Evolutionary conservation across 345 rosid genomes (phyloP).

Genomic region (Murraya koenigii): DNA sequence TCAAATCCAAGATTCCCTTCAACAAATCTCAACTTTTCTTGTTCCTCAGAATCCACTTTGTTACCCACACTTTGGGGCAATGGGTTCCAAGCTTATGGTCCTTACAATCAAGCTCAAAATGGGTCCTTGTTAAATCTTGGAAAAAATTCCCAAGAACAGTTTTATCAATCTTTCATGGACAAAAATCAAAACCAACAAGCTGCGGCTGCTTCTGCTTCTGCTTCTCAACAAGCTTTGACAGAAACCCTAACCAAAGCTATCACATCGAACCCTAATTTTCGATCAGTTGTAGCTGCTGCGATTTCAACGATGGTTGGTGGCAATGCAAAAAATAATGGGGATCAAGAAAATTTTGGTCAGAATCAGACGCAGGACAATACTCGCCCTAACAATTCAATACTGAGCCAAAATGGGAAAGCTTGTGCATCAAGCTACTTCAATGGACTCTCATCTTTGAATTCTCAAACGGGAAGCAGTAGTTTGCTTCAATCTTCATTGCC

Average conservation of each 20-base stretch:
- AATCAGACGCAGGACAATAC: constrained; percentile 16
- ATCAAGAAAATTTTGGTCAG: constrained; percentile 2
- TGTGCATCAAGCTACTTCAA: constrained; percentile 47
- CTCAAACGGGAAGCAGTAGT: constrained; percentile 21
- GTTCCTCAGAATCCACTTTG: constrained; percentile 40
- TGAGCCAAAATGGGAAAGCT: constrained; percentile 35
- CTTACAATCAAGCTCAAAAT: constrained; percentile 27
- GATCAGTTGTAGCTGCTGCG: constrained; percentile 65
- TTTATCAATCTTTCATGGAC: constrained; percentile 18
- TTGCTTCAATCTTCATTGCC: constrained; percentile 35
- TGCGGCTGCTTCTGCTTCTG: neutral
- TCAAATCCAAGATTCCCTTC: constrained; percentile 43
- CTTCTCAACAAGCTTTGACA: constrained; percentile 48
- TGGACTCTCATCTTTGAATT: constrained; percentile 41
- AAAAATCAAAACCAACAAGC: constrained; percentile 18
- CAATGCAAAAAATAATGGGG: constrained; percentile 22
- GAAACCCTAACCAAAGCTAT: constrained; percentile 67
- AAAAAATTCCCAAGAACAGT: constrained; percentile 34
- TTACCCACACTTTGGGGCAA: constrained; percentile 53
- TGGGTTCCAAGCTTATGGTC: constrained; percentile 28
- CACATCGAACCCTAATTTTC: constrained; percentile 63
- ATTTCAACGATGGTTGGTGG: constrained; percentile 65
- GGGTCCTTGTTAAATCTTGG: constrained; percentile 24
- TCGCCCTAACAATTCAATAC: constrained; percentile 5
- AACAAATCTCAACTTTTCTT: constrained; percentile 49